These are phyloP conservation scores for Lomentospora prolificans DNA, from an alignment of 2,329 filamentous ascomycete species.

Conservation along the genomic window DNA sequence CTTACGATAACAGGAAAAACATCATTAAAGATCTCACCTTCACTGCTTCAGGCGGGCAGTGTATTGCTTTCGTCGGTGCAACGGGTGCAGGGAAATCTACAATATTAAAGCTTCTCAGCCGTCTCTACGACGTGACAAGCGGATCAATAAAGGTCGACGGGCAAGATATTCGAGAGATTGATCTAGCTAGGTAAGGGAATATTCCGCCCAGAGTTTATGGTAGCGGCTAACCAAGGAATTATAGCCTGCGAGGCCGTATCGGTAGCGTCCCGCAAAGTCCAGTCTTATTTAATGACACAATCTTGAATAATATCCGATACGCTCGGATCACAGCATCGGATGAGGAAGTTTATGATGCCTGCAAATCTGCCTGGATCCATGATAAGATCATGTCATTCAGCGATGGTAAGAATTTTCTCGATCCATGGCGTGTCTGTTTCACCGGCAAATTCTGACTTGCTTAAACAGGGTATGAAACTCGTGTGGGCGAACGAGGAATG, in stretches of 20 bases:
- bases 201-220: neutral
- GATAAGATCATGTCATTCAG: slow-evolving; percentile 47
- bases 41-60: slow-evolving; percentile 38
- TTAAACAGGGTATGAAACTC: slow-evolving; percentile 33
- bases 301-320: slow-evolving; percentile 51
- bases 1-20: slow-evolving; percentile 48
- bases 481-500: slow-evolving; percentile 41
- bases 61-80: slow-evolving; percentile 49
- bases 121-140: slow-evolving; percentile 46
- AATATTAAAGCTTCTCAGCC: slow-evolving; percentile 46
- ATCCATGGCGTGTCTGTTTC: slow-evolving; percentile 3
- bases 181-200: slow-evolving; percentile 31
- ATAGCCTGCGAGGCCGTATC: slow-evolving; percentile 40
- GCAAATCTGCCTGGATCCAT: slow-evolving; percentile 45
- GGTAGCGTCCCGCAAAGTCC: slow-evolving; percentile 48
- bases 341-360: slow-evolving; percentile 44
- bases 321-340: slow-evolving; percentile 43
- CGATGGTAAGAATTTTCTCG: slow-evolving; percentile 26
- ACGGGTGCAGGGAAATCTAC: slow-evolving; percentile 52
- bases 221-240: slow-evolving; percentile 1
- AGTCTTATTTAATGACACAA: slow-evolving; percentile 46
- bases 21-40: slow-evolving; percentile 47
- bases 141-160: slow-evolving; percentile 46
- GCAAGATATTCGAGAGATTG: slow-evolving; percentile 45
- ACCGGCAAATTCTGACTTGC: neutral